phyloP scores from a whole-genome alignment of 768 basidiomycete genomes.

The Glaciozyma antarctica region DNA sequence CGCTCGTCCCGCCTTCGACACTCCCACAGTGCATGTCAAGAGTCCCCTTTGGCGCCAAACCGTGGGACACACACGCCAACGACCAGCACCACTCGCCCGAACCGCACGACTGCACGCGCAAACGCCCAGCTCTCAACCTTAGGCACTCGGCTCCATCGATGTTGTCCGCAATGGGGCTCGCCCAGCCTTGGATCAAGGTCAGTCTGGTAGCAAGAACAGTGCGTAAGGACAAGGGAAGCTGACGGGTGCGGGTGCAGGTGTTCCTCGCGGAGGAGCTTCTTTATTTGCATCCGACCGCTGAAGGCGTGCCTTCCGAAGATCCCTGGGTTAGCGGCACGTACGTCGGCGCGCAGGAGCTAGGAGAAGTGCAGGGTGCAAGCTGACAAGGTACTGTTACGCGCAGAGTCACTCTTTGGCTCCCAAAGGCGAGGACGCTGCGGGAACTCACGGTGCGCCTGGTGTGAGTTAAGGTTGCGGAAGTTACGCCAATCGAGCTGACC shows the following conservation, averaged over 20 bases:
- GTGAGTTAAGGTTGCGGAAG: neutral
- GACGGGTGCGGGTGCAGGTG: neutral
- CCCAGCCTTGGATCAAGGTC: conserved; percentile 13
- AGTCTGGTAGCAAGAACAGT: neutral
- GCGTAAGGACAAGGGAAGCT: no score
- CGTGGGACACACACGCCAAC: no score
- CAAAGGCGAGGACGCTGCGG: conserved; percentile 22
- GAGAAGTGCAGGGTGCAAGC: no score
- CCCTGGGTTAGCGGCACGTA: conserved; percentile 15
- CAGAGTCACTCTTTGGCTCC: conserved; percentile 23
- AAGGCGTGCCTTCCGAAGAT: conserved; percentile 15
- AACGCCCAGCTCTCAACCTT: no score
- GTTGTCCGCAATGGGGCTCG: conserved; percentile 16
- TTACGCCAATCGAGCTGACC: no score
- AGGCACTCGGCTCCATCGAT: neutral
- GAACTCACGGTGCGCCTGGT: conserved; percentile 21
- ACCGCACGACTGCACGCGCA: no score
- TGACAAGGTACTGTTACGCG: no score
- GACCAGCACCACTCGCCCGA: no score
- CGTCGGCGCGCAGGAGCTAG: neutral
- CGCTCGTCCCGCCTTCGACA: no score
- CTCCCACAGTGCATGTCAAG: no score
- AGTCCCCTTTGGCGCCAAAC: no score
- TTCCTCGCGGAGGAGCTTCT: conserved; percentile 25
- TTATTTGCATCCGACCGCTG: conserved; percentile 19